Percentiles rank a stretch among this genome's conserved stretches.
Evolutionary conservation across 139 green algal genomes (phyloP).

Genomic region (Micromonas pusilla): DNA sequence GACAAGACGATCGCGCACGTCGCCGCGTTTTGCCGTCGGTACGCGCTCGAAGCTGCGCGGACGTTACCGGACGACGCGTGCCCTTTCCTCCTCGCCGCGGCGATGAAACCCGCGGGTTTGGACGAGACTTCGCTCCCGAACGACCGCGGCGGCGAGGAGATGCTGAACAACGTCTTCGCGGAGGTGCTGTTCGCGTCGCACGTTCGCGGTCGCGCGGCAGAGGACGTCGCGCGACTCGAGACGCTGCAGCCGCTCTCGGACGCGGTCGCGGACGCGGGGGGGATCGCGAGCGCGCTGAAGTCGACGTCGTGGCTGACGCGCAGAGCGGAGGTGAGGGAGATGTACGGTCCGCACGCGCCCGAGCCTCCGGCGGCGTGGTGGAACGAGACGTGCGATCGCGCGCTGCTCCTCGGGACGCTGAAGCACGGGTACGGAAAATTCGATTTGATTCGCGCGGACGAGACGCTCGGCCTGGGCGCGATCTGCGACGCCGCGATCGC

Average conservation of each 20-base stretch:
- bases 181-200: neutral
- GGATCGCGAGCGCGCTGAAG: neutral
- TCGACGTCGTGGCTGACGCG: neutral
- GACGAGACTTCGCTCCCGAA: neutral
- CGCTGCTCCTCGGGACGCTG: constrained; percentile 19
- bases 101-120: neutral
- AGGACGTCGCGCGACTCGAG: neutral
- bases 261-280: neutral
- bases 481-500: neutral
- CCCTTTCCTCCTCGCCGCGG: neutral
- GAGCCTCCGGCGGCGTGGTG: constrained; percentile 14
- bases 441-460: constrained; percentile 9
- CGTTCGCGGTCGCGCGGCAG: neutral
- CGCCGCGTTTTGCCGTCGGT: neutral
- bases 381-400: constrained; percentile 11
- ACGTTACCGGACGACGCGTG: neutral
- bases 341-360: neutral
- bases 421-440: constrained; percentile 17
- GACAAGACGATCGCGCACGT: constrained; percentile 18
- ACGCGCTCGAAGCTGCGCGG: neutral
- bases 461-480: neutral
- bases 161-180: neutral
- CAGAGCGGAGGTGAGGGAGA: neutral
- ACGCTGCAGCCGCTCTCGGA: neutral
- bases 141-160: neutral